Evolutionary conservation across 2,329 filamentous ascomycete species (phyloP).

Genomic region (Coniochaeta sp.): DNA sequence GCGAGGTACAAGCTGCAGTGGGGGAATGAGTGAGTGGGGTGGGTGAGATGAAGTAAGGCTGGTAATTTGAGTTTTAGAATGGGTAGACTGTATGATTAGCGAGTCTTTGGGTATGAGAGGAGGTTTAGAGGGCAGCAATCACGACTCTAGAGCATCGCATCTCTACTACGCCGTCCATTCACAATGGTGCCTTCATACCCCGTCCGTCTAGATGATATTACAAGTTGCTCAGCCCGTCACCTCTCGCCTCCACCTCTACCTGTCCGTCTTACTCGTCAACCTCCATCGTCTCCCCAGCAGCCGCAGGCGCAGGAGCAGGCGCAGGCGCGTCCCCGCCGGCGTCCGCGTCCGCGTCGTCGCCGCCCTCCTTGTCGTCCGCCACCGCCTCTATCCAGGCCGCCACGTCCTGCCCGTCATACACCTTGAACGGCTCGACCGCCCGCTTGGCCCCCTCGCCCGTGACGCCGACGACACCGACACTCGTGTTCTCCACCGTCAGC

Average conservation of each 20-base stretch:
- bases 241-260: not conserved
- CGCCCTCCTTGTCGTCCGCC: conserved; percentile 43
- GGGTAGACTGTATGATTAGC: not conserved
- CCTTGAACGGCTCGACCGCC: conserved; percentile 71
- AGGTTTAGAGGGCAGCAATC: not conserved
- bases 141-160: not conserved
- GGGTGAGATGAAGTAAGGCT: no score
- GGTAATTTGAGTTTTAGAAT: no score
- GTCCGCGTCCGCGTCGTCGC: conserved; percentile 22
- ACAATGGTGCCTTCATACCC: no score
- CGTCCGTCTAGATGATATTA: not conserved
- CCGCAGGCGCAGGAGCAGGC: conserved; percentile 15
- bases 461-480: conserved; percentile 72
- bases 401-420: conserved; percentile 85
- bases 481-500: conserved; percentile 94
- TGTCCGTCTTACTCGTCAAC: conserved; percentile 20
- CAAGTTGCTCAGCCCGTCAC: not conserved
- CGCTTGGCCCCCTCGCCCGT: conserved; percentile 42
- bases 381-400: conserved; percentile 77
- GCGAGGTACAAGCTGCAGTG: conserved; percentile 77
- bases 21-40: conserved; percentile 48
- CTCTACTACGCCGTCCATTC: not conserved
- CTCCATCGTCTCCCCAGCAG: conserved; percentile 27
- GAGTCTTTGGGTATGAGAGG: not conserved
- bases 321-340: conserved; percentile 2